These are phyloP conservation scores for Nicotiana rustica DNA, from an alignment of 305 asterid species.

Conservation along the genomic window DNA sequence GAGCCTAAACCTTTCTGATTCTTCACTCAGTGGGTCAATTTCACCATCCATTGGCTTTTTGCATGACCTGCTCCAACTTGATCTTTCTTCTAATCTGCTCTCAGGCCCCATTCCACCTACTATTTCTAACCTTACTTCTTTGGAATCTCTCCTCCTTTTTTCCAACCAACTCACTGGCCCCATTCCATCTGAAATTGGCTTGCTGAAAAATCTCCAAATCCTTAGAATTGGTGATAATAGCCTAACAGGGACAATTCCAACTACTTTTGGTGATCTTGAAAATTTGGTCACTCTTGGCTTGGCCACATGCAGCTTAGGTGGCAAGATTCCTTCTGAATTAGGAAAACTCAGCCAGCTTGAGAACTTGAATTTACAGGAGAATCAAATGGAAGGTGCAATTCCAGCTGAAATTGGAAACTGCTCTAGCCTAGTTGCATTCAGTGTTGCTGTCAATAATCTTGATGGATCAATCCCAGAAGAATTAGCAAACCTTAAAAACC, in stretches of 20 bases:
- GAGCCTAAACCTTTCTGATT: slow-evolving; percentile 58
- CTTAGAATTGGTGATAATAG: slow-evolving; percentile 81
- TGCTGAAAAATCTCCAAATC: slow-evolving; percentile 52
- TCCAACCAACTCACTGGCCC: slow-evolving; percentile 85
- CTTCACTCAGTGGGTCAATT: slow-evolving; percentile 66
- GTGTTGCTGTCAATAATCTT: slow-evolving; percentile 66
- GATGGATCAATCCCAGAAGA: slow-evolving; percentile 72
- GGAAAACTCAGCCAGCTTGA: slow-evolving; percentile 58
- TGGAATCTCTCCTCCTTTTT: slow-evolving; percentile 73
- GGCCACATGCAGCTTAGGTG: slow-evolving; percentile 75
- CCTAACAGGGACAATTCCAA: slow-evolving; percentile 72
- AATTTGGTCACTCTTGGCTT: slow-evolving; percentile 62
- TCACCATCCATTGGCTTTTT: slow-evolving; percentile 69
- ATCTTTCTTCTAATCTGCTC: slow-evolving; percentile 70
- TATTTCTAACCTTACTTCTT: slow-evolving; percentile 70
- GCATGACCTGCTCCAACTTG: slow-evolving; percentile 82
- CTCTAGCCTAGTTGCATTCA: slow-evolving; percentile 61
- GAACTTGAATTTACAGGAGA: slow-evolving; percentile 65
- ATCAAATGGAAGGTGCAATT: slow-evolving; percentile 67
- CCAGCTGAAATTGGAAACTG: slow-evolving; percentile 69
- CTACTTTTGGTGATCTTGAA: slow-evolving; percentile 56
- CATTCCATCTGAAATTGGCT: slow-evolving; percentile 66
- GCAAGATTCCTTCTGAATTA: slow-evolving; percentile 65
- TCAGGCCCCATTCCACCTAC: slow-evolving; percentile 94
- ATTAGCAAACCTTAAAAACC: slow-evolving; percentile 50